These are phyloP conservation scores for Trichoderma koningii DNA, from an alignment of 2,329 filamentous ascomycete species.

Conservation along the genomic window DNA sequence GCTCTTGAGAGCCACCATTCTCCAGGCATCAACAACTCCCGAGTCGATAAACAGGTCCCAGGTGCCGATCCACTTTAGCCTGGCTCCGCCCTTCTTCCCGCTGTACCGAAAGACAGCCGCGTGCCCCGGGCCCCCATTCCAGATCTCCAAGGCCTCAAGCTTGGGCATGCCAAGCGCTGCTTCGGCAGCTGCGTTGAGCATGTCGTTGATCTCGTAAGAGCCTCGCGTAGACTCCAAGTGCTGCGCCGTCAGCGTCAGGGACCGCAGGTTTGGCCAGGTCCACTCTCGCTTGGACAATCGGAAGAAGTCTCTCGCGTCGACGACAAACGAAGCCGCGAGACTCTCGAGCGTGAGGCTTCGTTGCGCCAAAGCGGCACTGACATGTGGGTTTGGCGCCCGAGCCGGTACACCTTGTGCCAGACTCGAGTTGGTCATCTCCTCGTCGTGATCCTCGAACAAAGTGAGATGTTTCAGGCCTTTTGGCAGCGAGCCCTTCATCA, in stretches of 20 bases:
- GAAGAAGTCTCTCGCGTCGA: constrained; percentile 22
- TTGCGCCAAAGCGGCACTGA: constrained; percentile 2
- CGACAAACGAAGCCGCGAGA: constrained; percentile 7
- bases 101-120: constrained; percentile 15
- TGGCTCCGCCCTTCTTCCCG: neutral
- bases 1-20: neutral
- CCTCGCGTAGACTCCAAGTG: neutral
- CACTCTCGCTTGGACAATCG: constrained; percentile 7
- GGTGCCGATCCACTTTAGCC: neutral
- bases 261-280: constrained; percentile 10
- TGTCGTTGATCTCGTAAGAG: neutral
- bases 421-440: neutral
- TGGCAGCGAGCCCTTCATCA: constrained; percentile 3
- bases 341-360: constrained; percentile 4
- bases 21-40: constrained; percentile 3
- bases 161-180: constrained; percentile 13
- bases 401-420: neutral
- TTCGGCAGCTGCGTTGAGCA: constrained; percentile 1
- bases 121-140: constrained; percentile 18
- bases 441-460: neutral
- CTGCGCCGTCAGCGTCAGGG: constrained; percentile 14
- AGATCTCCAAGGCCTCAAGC: constrained; percentile 16
- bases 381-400: neutral
- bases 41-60: constrained; percentile 8
- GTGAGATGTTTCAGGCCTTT: neutral